Percentiles rank a stretch among this genome's conserved stretches.
Evolutionary conservation across 768 basidiomycete genomes (phyloP).

Genomic region (Termitomyces sp.): DNA sequence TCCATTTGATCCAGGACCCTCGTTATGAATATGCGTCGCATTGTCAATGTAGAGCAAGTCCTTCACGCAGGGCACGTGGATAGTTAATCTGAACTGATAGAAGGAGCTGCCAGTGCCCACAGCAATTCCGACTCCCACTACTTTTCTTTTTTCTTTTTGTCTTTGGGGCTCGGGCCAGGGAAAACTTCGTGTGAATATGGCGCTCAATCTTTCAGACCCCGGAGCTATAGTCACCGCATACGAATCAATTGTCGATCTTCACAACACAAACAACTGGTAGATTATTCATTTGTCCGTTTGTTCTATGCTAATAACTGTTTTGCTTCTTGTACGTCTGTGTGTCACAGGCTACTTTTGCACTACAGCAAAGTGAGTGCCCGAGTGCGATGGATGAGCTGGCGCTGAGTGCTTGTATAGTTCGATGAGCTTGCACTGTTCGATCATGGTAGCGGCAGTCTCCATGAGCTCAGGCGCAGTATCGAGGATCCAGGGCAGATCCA

Average conservation of each 20-base stretch:
- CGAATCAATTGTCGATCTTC: constrained; percentile 18
- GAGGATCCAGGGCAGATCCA: constrained; percentile 35
- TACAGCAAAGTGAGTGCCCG: constrained; percentile 20
- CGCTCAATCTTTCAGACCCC: constrained; percentile 20
- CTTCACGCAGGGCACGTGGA: constrained; percentile 6
- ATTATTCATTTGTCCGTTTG: not conserved
- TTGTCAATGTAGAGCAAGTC: no score
- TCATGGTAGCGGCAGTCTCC: constrained; percentile 38
- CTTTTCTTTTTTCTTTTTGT: constrained; percentile 1
- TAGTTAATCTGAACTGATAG: not conserved
- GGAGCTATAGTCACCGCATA: constrained; percentile 18
- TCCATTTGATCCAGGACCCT: no score
- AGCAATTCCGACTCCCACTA: not conserved
- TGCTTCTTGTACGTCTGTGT: not conserved
- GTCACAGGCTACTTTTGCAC: constrained; percentile 19
- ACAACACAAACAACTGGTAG: constrained; percentile 18
- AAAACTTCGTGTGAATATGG: constrained; percentile 13
- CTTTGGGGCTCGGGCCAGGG: constrained; percentile 1
- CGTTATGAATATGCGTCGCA: no score
- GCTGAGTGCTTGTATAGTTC: constrained; percentile 22
- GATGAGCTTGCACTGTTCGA: constrained; percentile 39
- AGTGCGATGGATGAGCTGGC: constrained; percentile 4
- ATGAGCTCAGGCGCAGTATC: constrained; percentile 43
- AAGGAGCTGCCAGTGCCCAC: not conserved
- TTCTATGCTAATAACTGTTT: not conserved